Percentiles rank a stretch among this genome's conserved stretches.
Conservation (phyloP, 2,329 filamentous ascomycete genomes). For the Lecanicillium sp. region DNA sequence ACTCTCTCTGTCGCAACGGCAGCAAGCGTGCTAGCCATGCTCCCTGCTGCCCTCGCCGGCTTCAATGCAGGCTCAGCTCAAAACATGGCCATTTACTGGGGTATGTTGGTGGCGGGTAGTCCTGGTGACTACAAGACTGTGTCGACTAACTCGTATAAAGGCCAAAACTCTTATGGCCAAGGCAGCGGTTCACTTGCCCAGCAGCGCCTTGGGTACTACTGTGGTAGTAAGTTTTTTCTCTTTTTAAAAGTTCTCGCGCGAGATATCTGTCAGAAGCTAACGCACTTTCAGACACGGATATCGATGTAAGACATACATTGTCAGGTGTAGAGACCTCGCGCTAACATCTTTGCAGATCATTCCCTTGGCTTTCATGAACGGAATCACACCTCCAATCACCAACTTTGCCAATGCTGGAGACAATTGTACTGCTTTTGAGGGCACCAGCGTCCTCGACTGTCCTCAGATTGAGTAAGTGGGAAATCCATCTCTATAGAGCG, state of each 20-base stretch:
- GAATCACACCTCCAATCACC: constrained; percentile 44
- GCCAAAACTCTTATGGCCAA: constrained; percentile 52
- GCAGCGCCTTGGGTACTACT: constrained; percentile 49
- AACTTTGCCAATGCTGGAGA: constrained; percentile 61
- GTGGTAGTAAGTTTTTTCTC: constrained; percentile 37
- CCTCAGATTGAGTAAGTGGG: constrained; percentile 52
- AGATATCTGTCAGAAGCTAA: constrained; percentile 14
- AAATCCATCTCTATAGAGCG: background rate
- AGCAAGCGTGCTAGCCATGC: constrained; percentile 14
- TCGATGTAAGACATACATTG: constrained; percentile 31
- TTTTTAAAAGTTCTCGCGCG: background rate
- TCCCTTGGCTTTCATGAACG: constrained; percentile 53
- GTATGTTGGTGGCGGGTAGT: constrained; percentile 28
- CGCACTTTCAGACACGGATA: constrained; percentile 27
- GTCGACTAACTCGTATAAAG: constrained; percentile 14
- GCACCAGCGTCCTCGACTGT: constrained; percentile 50
- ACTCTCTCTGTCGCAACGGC: constrained; percentile 8
- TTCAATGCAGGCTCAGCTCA: constrained; percentile 35
- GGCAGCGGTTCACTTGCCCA: constrained; percentile 37
- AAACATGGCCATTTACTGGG: constrained; percentile 63
- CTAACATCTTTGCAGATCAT: constrained; percentile 34
- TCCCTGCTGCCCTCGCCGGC: constrained; percentile 27
- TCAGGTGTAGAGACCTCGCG: background rate
- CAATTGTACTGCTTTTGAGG: constrained; percentile 49
- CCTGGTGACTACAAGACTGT: background rate